Conservation (phyloP, 257 asterid genomes). For the Linaria vulgaris region DNA sequence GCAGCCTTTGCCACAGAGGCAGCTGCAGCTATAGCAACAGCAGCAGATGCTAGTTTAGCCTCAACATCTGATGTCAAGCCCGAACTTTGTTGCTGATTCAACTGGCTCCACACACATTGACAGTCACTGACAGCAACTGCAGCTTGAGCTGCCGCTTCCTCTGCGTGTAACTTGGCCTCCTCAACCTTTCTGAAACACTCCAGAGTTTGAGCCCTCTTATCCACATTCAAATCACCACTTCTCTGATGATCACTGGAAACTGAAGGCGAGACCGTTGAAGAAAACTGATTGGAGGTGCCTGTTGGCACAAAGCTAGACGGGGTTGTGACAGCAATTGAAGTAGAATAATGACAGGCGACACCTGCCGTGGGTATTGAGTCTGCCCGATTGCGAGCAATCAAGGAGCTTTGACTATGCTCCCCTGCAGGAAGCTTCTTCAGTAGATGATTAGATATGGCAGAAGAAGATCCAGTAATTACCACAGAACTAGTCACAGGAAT, state of each 20-base stretch:
- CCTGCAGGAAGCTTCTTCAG: constrained; percentile 41
- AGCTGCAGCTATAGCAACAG: constrained; percentile 90
- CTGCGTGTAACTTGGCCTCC: constrained; percentile 85
- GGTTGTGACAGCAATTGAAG: constrained; percentile 60
- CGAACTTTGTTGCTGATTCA: constrained; percentile 59
- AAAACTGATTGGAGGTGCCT: constrained; percentile 41
- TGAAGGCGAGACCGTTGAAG: constrained; percentile 35
- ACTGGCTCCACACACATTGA: constrained; percentile 75
- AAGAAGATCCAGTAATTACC: constrained; percentile 43
- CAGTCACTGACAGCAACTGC: constrained; percentile 72
- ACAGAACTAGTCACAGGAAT: constrained; percentile 37
- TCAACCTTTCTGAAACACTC: constrained; percentile 61
- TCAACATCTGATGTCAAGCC: constrained; percentile 63
- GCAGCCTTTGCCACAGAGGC: constrained; percentile 98
- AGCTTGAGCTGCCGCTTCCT: constrained; percentile 81
- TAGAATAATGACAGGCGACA: constrained; percentile 50
- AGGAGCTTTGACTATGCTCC: constrained; percentile 46
- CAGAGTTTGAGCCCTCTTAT: constrained; percentile 40
- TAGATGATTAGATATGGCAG: constrained; percentile 36
- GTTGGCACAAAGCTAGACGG: constrained; percentile 48
- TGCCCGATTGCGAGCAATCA: constrained; percentile 43
- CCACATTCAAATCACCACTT: constrained; percentile 39
- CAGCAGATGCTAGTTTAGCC: constrained; percentile 81
- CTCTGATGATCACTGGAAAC: constrained; percentile 43
- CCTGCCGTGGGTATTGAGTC: constrained; percentile 40